Conservation (phyloP, 2,329 filamentous ascomycete genomes). For the Clonostachys solani region DNA sequence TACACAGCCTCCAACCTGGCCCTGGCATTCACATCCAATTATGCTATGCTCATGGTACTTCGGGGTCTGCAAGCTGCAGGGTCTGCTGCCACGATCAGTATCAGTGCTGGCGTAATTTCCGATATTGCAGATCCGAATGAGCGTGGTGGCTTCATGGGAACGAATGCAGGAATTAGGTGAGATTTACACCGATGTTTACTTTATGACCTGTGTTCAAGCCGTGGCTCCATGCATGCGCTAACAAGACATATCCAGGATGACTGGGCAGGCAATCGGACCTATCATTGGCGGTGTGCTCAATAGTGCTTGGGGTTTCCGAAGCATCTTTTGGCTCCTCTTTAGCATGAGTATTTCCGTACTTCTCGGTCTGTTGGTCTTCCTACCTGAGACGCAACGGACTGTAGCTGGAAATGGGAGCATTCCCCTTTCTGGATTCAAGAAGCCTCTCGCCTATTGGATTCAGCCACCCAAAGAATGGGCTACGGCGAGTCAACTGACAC, state of each 20-base stretch:
- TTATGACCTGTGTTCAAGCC: too few species aligned
- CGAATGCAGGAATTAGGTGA: conserved; percentile 8
- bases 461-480: conserved; percentile 4
- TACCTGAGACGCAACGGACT: conserved; percentile 18
- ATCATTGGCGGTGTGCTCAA: conserved; percentile 22
- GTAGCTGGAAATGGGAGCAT: conserved; percentile 18
- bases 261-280: conserved; percentile 19
- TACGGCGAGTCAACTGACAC: conserved; percentile 1
- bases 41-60: conserved; percentile 4
- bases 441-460: conserved; percentile 12
- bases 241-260: neutral
- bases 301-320: conserved; percentile 17
- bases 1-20: conserved; percentile 7
- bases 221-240: too few species aligned
- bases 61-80: conserved; percentile 12
- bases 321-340: conserved; percentile 21
- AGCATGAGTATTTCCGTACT: conserved; percentile 11
- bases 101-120: conserved; percentile 12
- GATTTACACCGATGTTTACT: neutral
- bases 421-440: conserved; percentile 14
- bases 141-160: conserved; percentile 12
- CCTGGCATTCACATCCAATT: conserved; percentile 6
- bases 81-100: conserved; percentile 12
- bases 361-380: conserved; percentile 12
- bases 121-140: conserved; percentile 11